Evolutionary conservation across 2,329 filamentous ascomycete genomes (phyloP), one percentile per base, ranked within the genome.

Genomic region (Ambrosiella cleistominuta): DNA sequence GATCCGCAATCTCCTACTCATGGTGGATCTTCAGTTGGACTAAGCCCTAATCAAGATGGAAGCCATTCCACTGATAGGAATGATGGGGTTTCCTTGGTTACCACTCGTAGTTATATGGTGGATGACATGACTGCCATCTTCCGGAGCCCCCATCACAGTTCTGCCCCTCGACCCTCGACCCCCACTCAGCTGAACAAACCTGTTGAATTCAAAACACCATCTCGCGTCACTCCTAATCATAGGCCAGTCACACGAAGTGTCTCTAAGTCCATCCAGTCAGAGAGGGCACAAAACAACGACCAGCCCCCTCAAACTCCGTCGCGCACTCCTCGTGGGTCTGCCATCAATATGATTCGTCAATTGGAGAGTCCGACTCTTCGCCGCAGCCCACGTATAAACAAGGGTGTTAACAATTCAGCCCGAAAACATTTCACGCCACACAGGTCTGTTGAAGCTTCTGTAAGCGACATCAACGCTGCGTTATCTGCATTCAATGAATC

Each of bases 171-270:
- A 63, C 74, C 70, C 56, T 82, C 71, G 56, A 82, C 74, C 3
- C 79, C 75, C 61, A 74, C 74, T 47, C 63, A 67, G 3, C 76
- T 74, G 66, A 57, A 71, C 40, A 72, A 72, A 55, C 70, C 70
- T 42, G 70, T 68, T 3, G 67, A 69, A 1, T 80, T 82, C 67
- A 82, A 82, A 67, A 84, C 82, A 2, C 80, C 81, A 1, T 79
- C 79, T 1, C 77, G 75, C n/a, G 74, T 73, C n/a, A 80, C 77
- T 1, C 81, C 78, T 1, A 81, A 69, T 62, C 79, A 80, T 64
- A 79, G 77, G 63, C 81, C 75, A 39, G 77, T 77, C 66, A 83
- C 79, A 63, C 74, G 79, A 64, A 81, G 78, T 66, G 75, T 81
- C 12, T 79, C 78, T 9, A 73, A 73, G 60, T 80, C 79, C 40